Base-by-base conservation (phyloP, 2,329 filamentous ascomycete genomes). In the Chalara sp. region DNA sequence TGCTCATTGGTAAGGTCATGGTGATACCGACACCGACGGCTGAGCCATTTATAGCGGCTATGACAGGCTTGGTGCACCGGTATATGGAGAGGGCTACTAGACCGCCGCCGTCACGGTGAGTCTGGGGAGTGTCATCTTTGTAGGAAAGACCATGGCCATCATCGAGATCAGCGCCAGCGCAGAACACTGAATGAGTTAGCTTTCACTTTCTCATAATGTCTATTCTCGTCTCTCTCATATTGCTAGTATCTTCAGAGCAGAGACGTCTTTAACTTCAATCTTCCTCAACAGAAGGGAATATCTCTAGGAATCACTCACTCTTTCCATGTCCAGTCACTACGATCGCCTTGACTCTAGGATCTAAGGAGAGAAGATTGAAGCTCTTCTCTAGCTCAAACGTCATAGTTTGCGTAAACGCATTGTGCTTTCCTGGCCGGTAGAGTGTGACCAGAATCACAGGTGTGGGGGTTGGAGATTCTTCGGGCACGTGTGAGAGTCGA, bases 321-420 rank as follows among this genome's bases (percentile, higher is more conserved):
- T 21, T 21, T 61, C 76, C 76, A 42, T 63, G 52, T 6, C 76
- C 76, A 1, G 79, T 78, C 46, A 83, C 66, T 28, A 83, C 74
- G 47, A 83, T 70, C 58, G 68, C 70, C 46, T 73, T 74, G 12
- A 83, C 78, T 41, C 80, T 74, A 2, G 71, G 67, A 65, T 83
- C 80, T 31, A 65, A 52, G 30, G 78, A 76, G 31, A 83, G 69
- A 6, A 74, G 62, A 49, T 67, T 62, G 61, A 78, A 78, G 44
- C 78, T 79, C 3, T 67, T 57, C 52, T 80, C 75, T 32, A 89
- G 72, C 59, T 84, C 83, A 12, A 68, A 61, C 59, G 78, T 76
- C 81, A 88, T 87, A 11, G 68, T 71, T 21, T 74, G 70, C 3
- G 82, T 87, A 67, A 88, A 87, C 53, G 81, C 84, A 75, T 89